A percentile compares a stretch with the other conserved stretches of the same genome.
These are phyloP conservation scores for Lepidium campestre DNA, from an alignment of 441 rosid genomes.

Conservation along the genomic window DNA sequence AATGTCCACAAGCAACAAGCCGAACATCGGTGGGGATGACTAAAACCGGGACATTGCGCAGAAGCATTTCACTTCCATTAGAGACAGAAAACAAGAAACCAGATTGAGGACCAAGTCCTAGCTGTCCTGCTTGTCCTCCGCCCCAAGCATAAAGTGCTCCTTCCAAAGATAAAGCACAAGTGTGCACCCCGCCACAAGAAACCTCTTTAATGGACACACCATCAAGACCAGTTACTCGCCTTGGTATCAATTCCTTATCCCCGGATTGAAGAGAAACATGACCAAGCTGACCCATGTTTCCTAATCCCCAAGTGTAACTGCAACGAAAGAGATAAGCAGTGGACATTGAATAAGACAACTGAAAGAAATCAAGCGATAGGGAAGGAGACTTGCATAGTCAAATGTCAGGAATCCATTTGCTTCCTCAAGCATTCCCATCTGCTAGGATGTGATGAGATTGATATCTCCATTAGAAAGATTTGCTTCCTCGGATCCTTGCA, in stretches of 20 bases:
- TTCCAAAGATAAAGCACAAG: slow-evolving; percentile 65
- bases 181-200: slow-evolving; percentile 94
- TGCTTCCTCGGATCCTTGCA: slow-evolving; percentile 39
- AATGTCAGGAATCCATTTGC: slow-evolving; percentile 42
- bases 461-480: slow-evolving; percentile 38
- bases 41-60: slow-evolving; percentile 69
- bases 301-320: slow-evolving; percentile 96
- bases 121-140: slow-evolving; percentile 83
- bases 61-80: slow-evolving; percentile 49
- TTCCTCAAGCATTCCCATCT: slow-evolving; percentile 58
- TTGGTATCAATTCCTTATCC: slow-evolving; percentile 84
- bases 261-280: slow-evolving; percentile 86
- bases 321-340: slow-evolving; percentile 25
- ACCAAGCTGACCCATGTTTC: slow-evolving; percentile 93
- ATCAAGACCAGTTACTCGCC: slow-evolving; percentile 86
- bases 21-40: slow-evolving; percentile 62
- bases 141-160: slow-evolving; percentile 99
- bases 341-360: slow-evolving; percentile 23
- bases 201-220: slow-evolving; percentile 56
- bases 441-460: slow-evolving; percentile 29
- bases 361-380: slow-evolving; percentile 29
- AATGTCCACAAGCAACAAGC: slow-evolving; percentile 95
- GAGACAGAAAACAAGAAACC: slow-evolving; percentile 63
- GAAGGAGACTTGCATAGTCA: slow-evolving; percentile 63
- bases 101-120: slow-evolving; percentile 84